Base-by-base conservation (phyloP, 2,329 filamentous ascomycete genomes). In the Fusarium anthophilum region DNA sequence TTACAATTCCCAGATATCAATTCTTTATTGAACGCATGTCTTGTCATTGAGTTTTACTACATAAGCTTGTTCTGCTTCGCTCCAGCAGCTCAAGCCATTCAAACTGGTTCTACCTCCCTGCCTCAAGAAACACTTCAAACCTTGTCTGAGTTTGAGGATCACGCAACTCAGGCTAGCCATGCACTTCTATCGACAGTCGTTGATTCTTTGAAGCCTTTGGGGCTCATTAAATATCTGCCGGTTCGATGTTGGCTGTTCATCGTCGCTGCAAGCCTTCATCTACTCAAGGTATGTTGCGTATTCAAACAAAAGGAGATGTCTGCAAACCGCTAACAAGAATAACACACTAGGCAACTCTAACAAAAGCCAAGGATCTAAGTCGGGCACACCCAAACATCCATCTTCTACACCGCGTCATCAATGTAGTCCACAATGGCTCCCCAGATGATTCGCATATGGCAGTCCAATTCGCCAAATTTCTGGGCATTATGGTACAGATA, bases 271-370 rank as follows among this genome's bases (percentile, higher is more conserved):
- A 51, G n/a, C 17, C 48, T 51, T 24, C 30, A 35, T 35, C 17
- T 35, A 0, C 48, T 51, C 30, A 51, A 51, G 30, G 48, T 51
- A 51, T 20, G 3, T 35, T 8, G 3, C 17, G 11, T 2, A 24
- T 11, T 24, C 11, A 2, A 11, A 2, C 15, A 7, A 7, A 51
- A 14, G 5, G 8, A 20, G 4, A 24, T 14, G 2, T 1, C 6
- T 24, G 6, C 8, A 24, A 5, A 11, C 6, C 3, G 6, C 48
- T 35, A 20, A 51, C 12, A 15, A 13, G 8, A 3, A 8, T 51
- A 4, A 51, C 18, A 15, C 17, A 35, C 17, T 35, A 51, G 48
- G n/a, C 48, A 35, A 51, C 48, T 5, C n/a, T 51, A 4, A 6
- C 48, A 20, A 24, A 24, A 14, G 4, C 30, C n/a, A 35, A 51